phyloP scores from a whole-genome alignment of 164 flowering plant species.

The Macadamia integrifolia region DNA sequence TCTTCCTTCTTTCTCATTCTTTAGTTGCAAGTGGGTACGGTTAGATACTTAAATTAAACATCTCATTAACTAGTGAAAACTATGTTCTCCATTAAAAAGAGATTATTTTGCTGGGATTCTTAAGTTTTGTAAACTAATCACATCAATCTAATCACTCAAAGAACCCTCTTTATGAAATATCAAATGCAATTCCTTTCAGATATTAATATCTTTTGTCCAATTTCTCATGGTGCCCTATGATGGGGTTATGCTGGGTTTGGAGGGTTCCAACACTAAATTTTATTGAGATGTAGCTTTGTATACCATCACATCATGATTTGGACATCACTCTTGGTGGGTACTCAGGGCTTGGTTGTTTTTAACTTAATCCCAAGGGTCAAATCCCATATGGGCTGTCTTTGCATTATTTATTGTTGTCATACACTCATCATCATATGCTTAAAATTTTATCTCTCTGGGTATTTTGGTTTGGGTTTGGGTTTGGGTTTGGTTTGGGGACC shows the following conservation, averaged over 20 bases:
- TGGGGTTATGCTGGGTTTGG: constrained; percentile 8
- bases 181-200: neutral
- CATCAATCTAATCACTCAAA: neutral
- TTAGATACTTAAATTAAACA: no score
- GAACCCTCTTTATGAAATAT: neutral
- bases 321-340: neutral
- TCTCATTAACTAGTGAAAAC: no score
- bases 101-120: neutral
- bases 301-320: neutral
- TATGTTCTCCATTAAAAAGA: neutral
- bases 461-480: constrained; percentile 7
- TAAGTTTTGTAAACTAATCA: neutral
- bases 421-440: neutral
- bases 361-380: neutral
- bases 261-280: neutral
- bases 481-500: constrained; percentile 18
- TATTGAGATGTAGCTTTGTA: neutral
- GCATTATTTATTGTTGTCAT: neutral
- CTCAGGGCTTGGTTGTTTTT: neutral
- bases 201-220: neutral
- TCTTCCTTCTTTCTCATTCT: neutral
- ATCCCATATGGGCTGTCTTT: no score
- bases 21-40: neutral
- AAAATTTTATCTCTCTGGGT: constrained; percentile 10
- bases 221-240: neutral